phyloP scores from a whole-genome alignment of 805 yeast species.

The Lipomyces anomalus region DNA sequence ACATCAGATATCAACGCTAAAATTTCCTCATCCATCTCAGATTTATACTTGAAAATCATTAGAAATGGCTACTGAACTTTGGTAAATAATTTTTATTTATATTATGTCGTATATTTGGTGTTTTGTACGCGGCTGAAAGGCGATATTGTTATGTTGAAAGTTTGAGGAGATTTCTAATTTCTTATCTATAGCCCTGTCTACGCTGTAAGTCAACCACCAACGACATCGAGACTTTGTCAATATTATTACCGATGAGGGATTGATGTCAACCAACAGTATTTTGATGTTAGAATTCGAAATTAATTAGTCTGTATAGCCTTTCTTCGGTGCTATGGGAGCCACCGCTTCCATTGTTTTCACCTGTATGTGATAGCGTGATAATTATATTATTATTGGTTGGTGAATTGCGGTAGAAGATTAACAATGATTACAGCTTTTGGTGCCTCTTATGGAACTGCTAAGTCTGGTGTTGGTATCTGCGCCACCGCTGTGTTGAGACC shows the following conservation, averaged over 20 bases:
- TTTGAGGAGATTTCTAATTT: background rate
- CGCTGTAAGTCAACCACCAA: constrained; percentile 50
- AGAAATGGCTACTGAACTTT: constrained; percentile 60
- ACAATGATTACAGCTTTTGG: constrained; percentile 85
- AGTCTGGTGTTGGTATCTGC: constrained; percentile 95
- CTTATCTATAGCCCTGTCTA: constrained; percentile 55
- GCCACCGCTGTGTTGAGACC: constrained; percentile 98
- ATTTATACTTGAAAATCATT: constrained; percentile 4
- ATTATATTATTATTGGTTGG: no score
- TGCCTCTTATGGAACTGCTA: constrained; percentile 97
- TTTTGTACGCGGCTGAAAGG: background rate
- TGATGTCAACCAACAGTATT: no score
- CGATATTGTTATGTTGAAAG: background rate
- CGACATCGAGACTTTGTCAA: no score
- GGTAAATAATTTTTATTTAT: constrained; percentile 43
- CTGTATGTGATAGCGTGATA: constrained; percentile 45
- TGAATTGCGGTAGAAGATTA: background rate
- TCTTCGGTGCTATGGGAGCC: constrained; percentile 99
- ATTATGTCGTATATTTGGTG: constrained; percentile 19
- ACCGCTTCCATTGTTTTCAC: constrained; percentile 98
- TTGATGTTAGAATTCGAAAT: no score
- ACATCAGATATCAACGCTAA: no score
- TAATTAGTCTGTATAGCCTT: constrained; percentile 51
- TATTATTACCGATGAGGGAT: no score
- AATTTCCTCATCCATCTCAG: constrained; percentile 9